Percentiles rank a stretch among this genome's conserved stretches.
Conservation (phyloP, 306 rosid species). For the Cicer arietinum region DNA sequence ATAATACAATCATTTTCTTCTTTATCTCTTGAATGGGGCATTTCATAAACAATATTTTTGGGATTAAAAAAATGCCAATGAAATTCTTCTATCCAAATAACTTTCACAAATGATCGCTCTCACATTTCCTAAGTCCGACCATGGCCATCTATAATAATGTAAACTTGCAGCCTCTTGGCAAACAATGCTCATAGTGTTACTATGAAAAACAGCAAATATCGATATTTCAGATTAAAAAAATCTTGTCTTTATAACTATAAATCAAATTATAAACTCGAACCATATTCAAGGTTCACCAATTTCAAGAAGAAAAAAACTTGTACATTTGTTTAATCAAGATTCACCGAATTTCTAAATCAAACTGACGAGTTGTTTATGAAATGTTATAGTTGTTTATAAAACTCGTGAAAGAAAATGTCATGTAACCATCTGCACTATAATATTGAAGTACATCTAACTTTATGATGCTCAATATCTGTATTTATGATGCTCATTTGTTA, state of each 20-base stretch:
- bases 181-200: not conserved
- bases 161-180: slow-evolving; percentile 4
- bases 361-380: not conserved
- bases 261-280: not conserved
- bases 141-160: slow-evolving; percentile 7
- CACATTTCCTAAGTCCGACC: not conserved
- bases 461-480: not conserved
- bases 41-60: not conserved
- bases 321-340: slow-evolving; percentile 10
- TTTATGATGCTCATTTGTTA: slow-evolving; percentile 7
- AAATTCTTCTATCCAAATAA: not conserved
- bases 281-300: not conserved
- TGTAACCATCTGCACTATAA: slow-evolving; percentile 11
- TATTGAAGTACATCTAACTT: not conserved
- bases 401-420: not conserved
- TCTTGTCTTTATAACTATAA: not conserved
- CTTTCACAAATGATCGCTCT: not conserved
- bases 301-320: not conserved
- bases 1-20: not conserved
- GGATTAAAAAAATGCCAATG: not conserved
- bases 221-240: not conserved
- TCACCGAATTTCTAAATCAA: slow-evolving; percentile 3
- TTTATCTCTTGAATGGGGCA: not conserved
- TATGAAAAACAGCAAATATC: not conserved
- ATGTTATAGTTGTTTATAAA: not conserved